Percentiles rank a stretch among this genome's conserved stretches.
Evolutionary conservation across 768 basidiomycete genomes (phyloP).

Genomic region (Boletus subcaerulescens): DNA sequence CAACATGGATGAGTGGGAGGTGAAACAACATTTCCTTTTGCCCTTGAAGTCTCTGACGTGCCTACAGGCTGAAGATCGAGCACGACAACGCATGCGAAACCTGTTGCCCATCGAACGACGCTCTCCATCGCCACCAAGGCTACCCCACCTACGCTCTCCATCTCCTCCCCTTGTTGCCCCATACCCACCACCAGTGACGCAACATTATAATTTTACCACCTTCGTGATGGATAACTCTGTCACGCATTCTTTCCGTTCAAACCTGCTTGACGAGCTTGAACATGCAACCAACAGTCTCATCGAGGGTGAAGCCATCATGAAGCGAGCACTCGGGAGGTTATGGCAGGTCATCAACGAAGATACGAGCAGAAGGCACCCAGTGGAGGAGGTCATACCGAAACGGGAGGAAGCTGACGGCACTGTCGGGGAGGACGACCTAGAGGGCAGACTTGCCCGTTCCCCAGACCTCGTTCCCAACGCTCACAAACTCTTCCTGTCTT

Average conservation of each 20-base stretch:
- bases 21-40: slow-evolving; percentile 23
- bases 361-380: slow-evolving; percentile 38
- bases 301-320: slow-evolving; percentile 74
- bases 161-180: slow-evolving; percentile 78
- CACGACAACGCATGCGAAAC: slow-evolving; percentile 73
- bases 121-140: slow-evolving; percentile 66
- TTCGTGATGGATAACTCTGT: slow-evolving; percentile 85
- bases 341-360: slow-evolving; percentile 83
- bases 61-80: slow-evolving; percentile 72
- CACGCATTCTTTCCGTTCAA: slow-evolving; percentile 80
- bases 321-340: slow-evolving; percentile 70
- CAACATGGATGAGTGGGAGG: slow-evolving; percentile 84
- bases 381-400: slow-evolving; percentile 56
- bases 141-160: slow-evolving; percentile 75
- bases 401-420: slow-evolving; percentile 67
- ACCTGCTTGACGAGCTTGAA: slow-evolving; percentile 74
- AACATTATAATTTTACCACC: slow-evolving; percentile 76
- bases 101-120: slow-evolving; percentile 58
- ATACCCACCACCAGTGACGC: slow-evolving; percentile 62
- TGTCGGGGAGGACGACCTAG: slow-evolving; percentile 35
- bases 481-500: slow-evolving; percentile 66
- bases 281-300: slow-evolving; percentile 80
- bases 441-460: slow-evolving; percentile 51
- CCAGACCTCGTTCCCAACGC: slow-evolving; percentile 64
- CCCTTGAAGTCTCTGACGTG: slow-evolving; percentile 8